Conservation (phyloP, 495 filamentous ascomycete genomes). For the Acidiella bohemica region DNA sequence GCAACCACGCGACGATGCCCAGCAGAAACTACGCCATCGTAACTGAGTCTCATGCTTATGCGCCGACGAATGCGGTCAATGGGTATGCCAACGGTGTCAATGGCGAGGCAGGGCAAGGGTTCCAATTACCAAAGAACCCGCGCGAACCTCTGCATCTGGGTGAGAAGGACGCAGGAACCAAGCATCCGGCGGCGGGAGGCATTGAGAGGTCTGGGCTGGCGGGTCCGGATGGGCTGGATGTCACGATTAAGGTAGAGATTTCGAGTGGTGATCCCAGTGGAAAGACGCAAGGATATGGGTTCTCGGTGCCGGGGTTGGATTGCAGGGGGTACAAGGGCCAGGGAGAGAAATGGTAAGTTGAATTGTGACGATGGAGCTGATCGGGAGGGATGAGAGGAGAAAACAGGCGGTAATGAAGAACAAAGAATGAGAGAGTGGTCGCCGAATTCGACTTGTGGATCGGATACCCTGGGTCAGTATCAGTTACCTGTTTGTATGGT, state of each 20-base stretch:
- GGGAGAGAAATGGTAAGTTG: conserved; percentile 16
- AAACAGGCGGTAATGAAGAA: too few species aligned
- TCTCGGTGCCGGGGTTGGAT: conserved; percentile 28
- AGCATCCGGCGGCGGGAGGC: conserved; percentile 27
- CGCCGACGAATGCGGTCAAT: conserved; percentile 6
- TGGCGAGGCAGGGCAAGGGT: neutral
- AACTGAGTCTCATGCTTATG: conserved; percentile 40
- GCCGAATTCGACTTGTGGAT: too few species aligned
- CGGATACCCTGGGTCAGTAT: too few species aligned
- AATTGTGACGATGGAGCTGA: neutral
- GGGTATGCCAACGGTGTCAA: conserved; percentile 5
- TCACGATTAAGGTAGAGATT: conserved; percentile 29
- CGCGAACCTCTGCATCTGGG: conserved; percentile 27
- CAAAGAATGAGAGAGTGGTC: too few species aligned
- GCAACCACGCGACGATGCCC: conserved; percentile 82
- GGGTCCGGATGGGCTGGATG: conserved; percentile 28
- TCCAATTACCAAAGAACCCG: conserved; percentile 16
- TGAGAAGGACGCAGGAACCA: conserved; percentile 26
- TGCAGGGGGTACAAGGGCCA: conserved; percentile 15
- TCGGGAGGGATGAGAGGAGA: too few species aligned
- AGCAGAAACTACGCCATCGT: conserved; percentile 77
- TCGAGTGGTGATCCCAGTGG: conserved; percentile 23
- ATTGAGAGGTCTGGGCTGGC: conserved; percentile 23
- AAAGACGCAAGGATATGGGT: conserved; percentile 30
- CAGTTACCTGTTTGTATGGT: too few species aligned